Evolutionary conservation across 78 protist genomes (phyloP).

Genomic region (Chrysochromulina parva): DNA sequence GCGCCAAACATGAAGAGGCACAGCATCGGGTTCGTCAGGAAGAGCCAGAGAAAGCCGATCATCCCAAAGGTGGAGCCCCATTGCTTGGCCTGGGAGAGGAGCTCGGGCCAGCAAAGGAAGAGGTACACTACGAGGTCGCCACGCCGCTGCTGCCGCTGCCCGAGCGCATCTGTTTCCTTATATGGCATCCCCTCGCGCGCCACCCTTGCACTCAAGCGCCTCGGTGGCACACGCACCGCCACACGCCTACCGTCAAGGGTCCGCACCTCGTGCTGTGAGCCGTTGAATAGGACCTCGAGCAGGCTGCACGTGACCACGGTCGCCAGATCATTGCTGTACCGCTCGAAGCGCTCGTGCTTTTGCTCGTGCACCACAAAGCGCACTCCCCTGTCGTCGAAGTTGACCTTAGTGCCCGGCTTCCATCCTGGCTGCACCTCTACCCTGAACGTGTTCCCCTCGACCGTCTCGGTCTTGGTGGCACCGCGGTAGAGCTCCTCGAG

Average conservation of each 20-base stretch:
- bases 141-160: not conserved
- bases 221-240: not conserved
- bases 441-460: not conserved
- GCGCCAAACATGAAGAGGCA: too few relatives aligned
- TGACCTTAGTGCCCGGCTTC: not conserved
- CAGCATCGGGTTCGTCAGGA: too few relatives aligned
- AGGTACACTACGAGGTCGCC: not conserved
- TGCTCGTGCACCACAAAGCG: not conserved
- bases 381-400: not conserved
- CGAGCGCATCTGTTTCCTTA: not conserved
- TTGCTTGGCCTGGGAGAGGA: not conserved
- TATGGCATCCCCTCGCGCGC: not conserved
- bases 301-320: not conserved
- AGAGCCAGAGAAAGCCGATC: too few relatives aligned
- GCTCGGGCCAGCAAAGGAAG: not conserved
- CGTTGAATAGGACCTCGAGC: not conserved
- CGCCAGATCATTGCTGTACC: not conserved
- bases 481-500: not conserved
- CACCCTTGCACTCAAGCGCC: not conserved
- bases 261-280: not conserved
- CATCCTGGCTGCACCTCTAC: not conserved
- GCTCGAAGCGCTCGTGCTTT: not conserved
- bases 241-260: not conserved
- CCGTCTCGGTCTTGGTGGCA: not conserved
- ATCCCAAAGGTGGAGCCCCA: not conserved